Evolutionary conservation across 2,329 filamentous ascomycete species (phyloP).

Genomic region (Monilinia aucupariae): DNA sequence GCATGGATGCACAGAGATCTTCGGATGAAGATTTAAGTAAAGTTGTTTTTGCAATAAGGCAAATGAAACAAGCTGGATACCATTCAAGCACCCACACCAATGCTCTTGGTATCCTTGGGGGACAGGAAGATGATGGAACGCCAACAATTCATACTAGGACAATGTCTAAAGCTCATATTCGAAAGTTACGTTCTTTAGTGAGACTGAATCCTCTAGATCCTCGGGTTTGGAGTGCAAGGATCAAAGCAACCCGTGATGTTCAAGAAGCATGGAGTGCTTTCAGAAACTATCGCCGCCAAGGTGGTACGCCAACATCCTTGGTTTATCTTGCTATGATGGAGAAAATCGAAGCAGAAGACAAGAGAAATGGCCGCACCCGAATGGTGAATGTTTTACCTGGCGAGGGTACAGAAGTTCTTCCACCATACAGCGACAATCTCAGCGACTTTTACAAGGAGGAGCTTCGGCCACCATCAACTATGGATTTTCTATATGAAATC

Average conservation of each 20-base stretch:
- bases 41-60: constrained; percentile 46
- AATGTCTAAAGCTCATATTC: constrained; percentile 22
- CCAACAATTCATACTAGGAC: constrained; percentile 53
- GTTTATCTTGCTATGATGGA: constrained; percentile 58
- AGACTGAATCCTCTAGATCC: constrained; percentile 5
- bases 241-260: constrained; percentile 54
- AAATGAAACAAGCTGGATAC: constrained; percentile 55
- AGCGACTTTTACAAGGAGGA: constrained; percentile 61
- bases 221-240: constrained; percentile 48
- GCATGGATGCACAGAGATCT: constrained; percentile 51
- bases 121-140: constrained; percentile 44
- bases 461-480: constrained; percentile 51
- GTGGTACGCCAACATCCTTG: constrained; percentile 37
- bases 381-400: constrained; percentile 46
- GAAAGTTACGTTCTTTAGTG: constrained; percentile 11
- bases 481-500: constrained; percentile 51
- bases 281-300: constrained; percentile 34
- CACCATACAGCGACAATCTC: constrained; percentile 51
- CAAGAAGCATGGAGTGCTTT: constrained; percentile 54
- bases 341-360: constrained; percentile 44
- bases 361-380: constrained; percentile 26
- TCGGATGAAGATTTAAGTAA: constrained; percentile 50
- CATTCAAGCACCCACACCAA: constrained; percentile 41
- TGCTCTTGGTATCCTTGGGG: constrained; percentile 49
- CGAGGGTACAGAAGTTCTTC: constrained; percentile 51